These are phyloP conservation scores for Xylaria sp. DNA, from an alignment of 2,329 filamentous ascomycete species.

Conservation along the genomic window DNA sequence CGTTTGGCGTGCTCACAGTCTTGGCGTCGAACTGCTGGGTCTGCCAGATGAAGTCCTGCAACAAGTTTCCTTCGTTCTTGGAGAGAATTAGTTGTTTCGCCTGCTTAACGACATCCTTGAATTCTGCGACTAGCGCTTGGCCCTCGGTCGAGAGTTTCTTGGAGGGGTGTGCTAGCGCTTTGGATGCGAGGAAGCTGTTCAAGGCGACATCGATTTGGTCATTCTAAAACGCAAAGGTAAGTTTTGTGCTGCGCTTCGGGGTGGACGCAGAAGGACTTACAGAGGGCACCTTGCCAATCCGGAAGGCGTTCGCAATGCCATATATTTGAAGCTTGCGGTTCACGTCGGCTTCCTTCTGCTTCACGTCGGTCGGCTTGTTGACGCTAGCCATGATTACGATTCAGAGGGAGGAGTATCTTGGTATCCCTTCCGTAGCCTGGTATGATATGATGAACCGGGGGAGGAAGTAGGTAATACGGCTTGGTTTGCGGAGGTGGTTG, in stretches of 20 bases:
- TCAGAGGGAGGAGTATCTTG: slow-evolving; percentile 9
- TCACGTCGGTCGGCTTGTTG: slow-evolving; percentile 73
- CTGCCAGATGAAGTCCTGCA: slow-evolving; percentile 98
- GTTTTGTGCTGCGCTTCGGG: slow-evolving; percentile 8
- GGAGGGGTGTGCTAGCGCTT: slow-evolving; percentile 69
- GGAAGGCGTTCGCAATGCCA: slow-evolving; percentile 84
- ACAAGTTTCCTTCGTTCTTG: slow-evolving; percentile 92
- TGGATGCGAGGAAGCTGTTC: slow-evolving; percentile 81
- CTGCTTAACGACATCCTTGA: slow-evolving; percentile 78
- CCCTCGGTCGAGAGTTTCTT: slow-evolving; percentile 82
- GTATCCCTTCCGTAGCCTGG: slow-evolving; percentile 3
- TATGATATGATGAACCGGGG: slow-evolving; percentile 4
- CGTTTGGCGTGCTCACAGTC: slow-evolving; percentile 62
- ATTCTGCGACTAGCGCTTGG: slow-evolving; percentile 73
- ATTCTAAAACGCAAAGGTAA: slow-evolving; percentile 58
- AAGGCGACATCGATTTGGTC: slow-evolving; percentile 94
- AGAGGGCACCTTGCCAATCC: slow-evolving; percentile 87
- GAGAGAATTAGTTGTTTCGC: slow-evolving; percentile 79
- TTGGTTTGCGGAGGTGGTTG: neutral
- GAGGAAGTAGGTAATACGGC: too few relatives aligned
- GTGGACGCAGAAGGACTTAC: slow-evolving; percentile 51
- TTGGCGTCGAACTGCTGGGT: slow-evolving; percentile 73
- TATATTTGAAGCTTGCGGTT: slow-evolving; percentile 95
- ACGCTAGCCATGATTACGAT: slow-evolving; percentile 48
- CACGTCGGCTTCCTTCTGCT: slow-evolving; percentile 82